A percentile compares a stretch with the other conserved stretches of the same genome.
Conservation (phyloP, 2,329 filamentous ascomycete species). For the Pseudopithomyces maydicus region DNA sequence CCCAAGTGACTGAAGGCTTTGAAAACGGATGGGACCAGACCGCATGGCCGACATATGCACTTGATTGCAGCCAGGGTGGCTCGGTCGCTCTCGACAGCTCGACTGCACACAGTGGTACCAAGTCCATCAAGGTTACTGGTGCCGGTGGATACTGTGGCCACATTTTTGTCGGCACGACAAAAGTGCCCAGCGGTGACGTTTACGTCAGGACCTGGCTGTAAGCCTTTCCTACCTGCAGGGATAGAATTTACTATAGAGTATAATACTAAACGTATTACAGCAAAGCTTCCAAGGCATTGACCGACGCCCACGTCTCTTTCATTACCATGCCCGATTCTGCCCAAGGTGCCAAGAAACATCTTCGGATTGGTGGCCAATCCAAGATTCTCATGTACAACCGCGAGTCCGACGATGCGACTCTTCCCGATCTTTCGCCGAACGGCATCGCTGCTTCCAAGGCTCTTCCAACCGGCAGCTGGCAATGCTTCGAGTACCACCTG, state of each 20-base stretch:
- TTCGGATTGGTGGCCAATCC: conserved; percentile 65
- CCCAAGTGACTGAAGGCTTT: conserved; percentile 62
- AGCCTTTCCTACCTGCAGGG: conserved; percentile 33
- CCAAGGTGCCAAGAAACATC: conserved; percentile 62
- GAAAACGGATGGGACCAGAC: conserved; percentile 63
- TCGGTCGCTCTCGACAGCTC: conserved; percentile 62
- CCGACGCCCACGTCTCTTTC: conserved; percentile 64
- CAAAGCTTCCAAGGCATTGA: conserved; percentile 62
- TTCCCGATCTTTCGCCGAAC: conserved; percentile 64
- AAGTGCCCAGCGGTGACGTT: conserved; percentile 61
- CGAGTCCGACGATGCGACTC: conserved; percentile 66
- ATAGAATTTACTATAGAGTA: background rate
- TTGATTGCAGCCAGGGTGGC: conserved; percentile 65
- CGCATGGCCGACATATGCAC: conserved; percentile 63
- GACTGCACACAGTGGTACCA: conserved; percentile 62
- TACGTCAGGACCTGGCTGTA: conserved; percentile 63
- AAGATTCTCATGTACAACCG: conserved; percentile 69
- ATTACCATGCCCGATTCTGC: conserved; percentile 67
- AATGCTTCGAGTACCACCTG: conserved; percentile 67
- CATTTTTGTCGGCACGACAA: conserved; percentile 65
- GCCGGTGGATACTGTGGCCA: conserved; percentile 62
- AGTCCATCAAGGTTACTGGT: conserved; percentile 76
- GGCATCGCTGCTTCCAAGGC: conserved; percentile 61
- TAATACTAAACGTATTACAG: conserved; percentile 43
- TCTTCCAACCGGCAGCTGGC: conserved; percentile 58